A percentile compares a stretch with the other conserved stretches of the same genome.
These are phyloP conservation scores for Herpotrichia juniperi DNA, from an alignment of 2,329 filamentous ascomycete species.

Conservation along the genomic window DNA sequence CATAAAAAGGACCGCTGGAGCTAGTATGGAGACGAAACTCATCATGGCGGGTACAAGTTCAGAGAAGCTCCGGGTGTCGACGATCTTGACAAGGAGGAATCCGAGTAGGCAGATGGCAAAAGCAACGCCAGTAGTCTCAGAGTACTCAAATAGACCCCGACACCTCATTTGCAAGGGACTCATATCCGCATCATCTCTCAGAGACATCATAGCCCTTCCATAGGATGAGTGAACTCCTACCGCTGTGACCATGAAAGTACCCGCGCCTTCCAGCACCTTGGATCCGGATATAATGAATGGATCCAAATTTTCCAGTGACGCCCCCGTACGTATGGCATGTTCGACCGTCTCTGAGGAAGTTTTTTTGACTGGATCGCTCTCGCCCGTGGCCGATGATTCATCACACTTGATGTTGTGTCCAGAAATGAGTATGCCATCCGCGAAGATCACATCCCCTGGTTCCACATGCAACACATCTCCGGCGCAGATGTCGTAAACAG, in stretches of 20 bases:
- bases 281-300: conserved; percentile 68
- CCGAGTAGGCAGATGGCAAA: no score
- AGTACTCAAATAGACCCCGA: no score
- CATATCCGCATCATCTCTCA: conserved; percentile 59
- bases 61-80: no score
- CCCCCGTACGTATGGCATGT: no score
- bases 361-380: conserved; percentile 73
- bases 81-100: no score
- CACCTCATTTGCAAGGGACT: conserved; percentile 63
- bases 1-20: no score
- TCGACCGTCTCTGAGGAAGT: conserved; percentile 64
- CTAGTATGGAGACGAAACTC: no score
- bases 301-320: conserved; percentile 53
- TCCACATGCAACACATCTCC: conserved; percentile 72
- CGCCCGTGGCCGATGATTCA: conserved; percentile 73
- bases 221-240: conserved; percentile 62
- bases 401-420: conserved; percentile 71
- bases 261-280: conserved; percentile 61
- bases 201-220: conserved; percentile 63
- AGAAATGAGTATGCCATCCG: conserved; percentile 70
- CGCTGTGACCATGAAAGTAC: conserved; percentile 61
- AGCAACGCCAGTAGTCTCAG: no score
- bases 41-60: no score
- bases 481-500: conserved; percentile 63
- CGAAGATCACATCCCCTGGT: conserved; percentile 70